Conservation (phyloP, 306 rosid genomes). For the Trichosanthes truncata region DNA sequence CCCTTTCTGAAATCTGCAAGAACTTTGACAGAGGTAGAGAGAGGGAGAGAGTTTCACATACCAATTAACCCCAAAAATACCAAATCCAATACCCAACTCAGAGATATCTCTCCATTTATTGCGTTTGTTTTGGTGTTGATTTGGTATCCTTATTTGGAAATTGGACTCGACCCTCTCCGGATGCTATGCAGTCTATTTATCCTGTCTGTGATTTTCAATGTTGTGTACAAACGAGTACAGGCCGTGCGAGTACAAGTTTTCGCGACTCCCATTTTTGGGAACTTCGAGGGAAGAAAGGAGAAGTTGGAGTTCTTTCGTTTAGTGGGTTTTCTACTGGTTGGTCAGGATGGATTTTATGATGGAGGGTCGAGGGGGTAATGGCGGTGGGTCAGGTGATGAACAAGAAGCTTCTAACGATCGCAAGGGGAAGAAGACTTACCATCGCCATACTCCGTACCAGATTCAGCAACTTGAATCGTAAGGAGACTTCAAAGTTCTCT, state of each 20-base stretch:
- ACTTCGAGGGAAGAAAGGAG: neutral
- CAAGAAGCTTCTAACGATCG: slow-evolving; percentile 15
- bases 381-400: slow-evolving; percentile 33
- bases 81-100: slow-evolving; percentile 11
- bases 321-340: neutral
- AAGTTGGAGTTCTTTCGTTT: neutral
- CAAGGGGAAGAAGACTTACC: slow-evolving; percentile 19
- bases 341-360: slow-evolving; percentile 21
- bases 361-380: slow-evolving; percentile 16
- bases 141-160: slow-evolving; percentile 12
- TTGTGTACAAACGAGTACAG: neutral
- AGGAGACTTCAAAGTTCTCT: slow-evolving; percentile 8
- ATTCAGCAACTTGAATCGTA: slow-evolving; percentile 52
- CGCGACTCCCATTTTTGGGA: slow-evolving; percentile 7
- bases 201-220: slow-evolving; percentile 1
- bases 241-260: neutral
- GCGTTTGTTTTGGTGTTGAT: slow-evolving; percentile 15
- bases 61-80: neutral
- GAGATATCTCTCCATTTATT: slow-evolving; percentile 10
- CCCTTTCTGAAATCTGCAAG: neutral
- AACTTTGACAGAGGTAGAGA: neutral
- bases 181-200: slow-evolving; percentile 8
- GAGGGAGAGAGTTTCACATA: neutral
- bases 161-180: neutral
- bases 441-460: slow-evolving; percentile 40